Evolutionary conservation across 768 basidiomycete genomes (phyloP), one percentile per base, ranked within the genome.

Genomic region (Tricholoma sp.): DNA sequence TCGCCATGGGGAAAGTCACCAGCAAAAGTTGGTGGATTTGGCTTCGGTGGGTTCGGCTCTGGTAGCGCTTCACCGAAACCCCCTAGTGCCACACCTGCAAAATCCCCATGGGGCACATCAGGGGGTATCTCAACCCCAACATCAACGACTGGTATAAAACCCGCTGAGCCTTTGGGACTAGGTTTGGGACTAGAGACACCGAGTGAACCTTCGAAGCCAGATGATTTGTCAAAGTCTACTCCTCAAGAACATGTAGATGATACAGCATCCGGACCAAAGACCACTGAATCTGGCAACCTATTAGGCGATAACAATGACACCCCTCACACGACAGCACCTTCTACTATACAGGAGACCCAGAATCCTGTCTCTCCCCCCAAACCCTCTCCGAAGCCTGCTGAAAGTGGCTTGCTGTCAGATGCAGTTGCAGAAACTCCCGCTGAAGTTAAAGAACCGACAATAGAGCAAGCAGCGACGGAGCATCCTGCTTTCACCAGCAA

Each of bases 11-110:
- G 53, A 19, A 54, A 54, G 31, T 54, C 53, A 4, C 53, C 53
- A 29, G 39, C 41, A 19, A 24, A 56, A 63, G 57, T 27, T 29
- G 18, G 63, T 55, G 7, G 61, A 56, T 19, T 45, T 35, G 6
- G 19, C n/a, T 29, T 46, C 35, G 34, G 52, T 49, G 39, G 22
- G 41, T 29, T 24, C 50, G 14, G 52, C 18, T 24, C 29, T 55
- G 35, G 16, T 47, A 3, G 27, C 18, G 14, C 35, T 34, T 32
- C 55, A 21, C 39, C 54, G n/a, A 55, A 47, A 27, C 46, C 55
- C 4, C 27, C 47, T 50, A 50, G 47, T 18, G 16, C 10, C 14
- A 31, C 47, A 6, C 16, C 47, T 49, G 14, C 47, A 18, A 50
- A 31, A 27, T 50, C 47, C 29, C 46, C 46, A 27, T 50, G 47